These are phyloP conservation scores for Fusarium aywerte DNA, from an alignment of 2,329 filamentous ascomycete genomes.

Conservation along the genomic window DNA sequence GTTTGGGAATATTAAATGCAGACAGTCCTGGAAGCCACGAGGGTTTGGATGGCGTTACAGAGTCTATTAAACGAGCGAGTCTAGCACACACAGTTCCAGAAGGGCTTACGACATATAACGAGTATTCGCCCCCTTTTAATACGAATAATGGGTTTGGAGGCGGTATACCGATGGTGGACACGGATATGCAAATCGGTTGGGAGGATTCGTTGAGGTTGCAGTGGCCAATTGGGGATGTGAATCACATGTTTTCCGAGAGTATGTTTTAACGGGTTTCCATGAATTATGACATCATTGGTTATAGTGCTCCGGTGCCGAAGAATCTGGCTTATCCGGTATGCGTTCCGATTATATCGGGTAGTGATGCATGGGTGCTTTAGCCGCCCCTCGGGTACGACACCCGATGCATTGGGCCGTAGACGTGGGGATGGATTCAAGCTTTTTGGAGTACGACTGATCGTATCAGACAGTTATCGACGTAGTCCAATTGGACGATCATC, in stretches of 20 bases:
- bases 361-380: not conserved
- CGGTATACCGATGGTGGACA: slow-evolving; percentile 12
- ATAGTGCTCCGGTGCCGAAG: no score
- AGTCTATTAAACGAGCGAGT: slow-evolving; percentile 17
- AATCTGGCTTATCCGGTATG: not conserved
- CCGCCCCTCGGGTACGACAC: not conserved
- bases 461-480: no score
- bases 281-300: not conserved
- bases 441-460: no score
- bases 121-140: slow-evolving; percentile 19
- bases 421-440: not conserved
- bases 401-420: not conserved
- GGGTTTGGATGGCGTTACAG: slow-evolving; percentile 15
- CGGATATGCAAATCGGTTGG: slow-evolving; percentile 30
- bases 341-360: not conserved
- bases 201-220: slow-evolving; percentile 26
- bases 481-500: no score
- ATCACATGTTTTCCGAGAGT: slow-evolving; percentile 32
- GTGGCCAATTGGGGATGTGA: slow-evolving; percentile 32
- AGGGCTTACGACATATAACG: not conserved
- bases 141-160: not conserved
- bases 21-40: slow-evolving; percentile 13
- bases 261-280: slow-evolving; percentile 11
- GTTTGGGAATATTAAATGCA: slow-evolving; percentile 9
- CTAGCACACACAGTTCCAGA: not conserved